Conservation (phyloP, 2,329 filamentous ascomycete genomes). For the Neoarthrinium moseri region DNA sequence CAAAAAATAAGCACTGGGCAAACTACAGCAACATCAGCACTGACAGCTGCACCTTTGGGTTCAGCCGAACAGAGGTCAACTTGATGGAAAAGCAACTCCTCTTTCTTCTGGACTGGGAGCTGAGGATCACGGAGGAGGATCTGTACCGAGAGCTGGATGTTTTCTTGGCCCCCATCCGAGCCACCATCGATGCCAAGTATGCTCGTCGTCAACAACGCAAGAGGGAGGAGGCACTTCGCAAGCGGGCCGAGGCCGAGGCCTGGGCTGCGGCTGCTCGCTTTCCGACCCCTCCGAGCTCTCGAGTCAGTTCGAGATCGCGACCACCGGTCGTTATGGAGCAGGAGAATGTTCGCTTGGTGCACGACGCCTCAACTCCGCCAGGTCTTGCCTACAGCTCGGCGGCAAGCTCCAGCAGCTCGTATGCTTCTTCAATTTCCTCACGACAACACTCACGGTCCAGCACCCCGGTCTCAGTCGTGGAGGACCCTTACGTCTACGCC, state of each 20-base stretch:
- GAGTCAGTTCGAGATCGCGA: constrained; percentile 37
- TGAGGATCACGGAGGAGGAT: constrained; percentile 80
- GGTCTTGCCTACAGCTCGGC: constrained; percentile 42
- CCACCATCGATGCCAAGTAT: constrained; percentile 51
- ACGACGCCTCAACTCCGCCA: constrained; percentile 42
- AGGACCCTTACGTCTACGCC: constrained; percentile 40
- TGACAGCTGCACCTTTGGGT: constrained; percentile 70
- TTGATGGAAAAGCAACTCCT: constrained; percentile 99
- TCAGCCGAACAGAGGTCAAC: constrained; percentile 94
- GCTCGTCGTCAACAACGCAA: constrained; percentile 47
- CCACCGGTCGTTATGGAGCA: constrained; percentile 26
- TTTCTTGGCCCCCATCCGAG: constrained; percentile 83
- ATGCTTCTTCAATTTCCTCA: constrained; percentile 45
- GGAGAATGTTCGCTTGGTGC: constrained; percentile 38
- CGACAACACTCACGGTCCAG: constrained; percentile 47
- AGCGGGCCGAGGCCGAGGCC: constrained; percentile 41
- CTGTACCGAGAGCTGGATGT: constrained; percentile 83
- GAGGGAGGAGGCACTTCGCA: constrained; percentile 32
- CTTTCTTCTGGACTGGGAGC: constrained; percentile 91
- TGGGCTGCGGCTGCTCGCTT: constrained; percentile 36
- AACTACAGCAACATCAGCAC: constrained; percentile 81
- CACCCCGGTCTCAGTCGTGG: constrained; percentile 47
- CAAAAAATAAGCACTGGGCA: constrained; percentile 99
- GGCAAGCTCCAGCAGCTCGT: constrained; percentile 43
- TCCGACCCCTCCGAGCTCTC: constrained; percentile 46